Evolutionary conservation across 2,329 filamentous ascomycete species (phyloP), one percentile per base, ranked within the genome.

Genomic region (Colletotrichum musae): DNA sequence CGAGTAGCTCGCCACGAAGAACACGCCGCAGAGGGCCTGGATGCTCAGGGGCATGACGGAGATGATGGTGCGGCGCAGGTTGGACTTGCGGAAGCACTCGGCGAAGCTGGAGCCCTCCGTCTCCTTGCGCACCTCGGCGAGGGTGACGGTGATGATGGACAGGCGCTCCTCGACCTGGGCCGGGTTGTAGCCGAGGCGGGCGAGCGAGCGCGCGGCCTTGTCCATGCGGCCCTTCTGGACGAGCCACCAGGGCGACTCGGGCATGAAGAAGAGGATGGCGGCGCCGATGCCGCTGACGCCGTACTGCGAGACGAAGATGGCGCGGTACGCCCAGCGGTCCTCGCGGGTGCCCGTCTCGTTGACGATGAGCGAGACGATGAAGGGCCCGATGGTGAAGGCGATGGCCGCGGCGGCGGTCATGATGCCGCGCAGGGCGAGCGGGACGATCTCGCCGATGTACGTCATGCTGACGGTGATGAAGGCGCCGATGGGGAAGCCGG

Each of bases 231-330:
- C 79, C 58, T 77, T 76, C 24, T 75, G 77, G 6, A 75, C 73
- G 3, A 84, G 75, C 81, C 80, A 85, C 68, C 82, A 78, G 15
- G 83, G 82, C 1, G 82, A 77, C 73, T 85, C 83, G 1, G 83
- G 83, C 64, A 85, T 77, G 28, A 69, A 71, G 47, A 60, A 57
- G 12, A 71, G 24, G 10, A 68, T 6, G 16, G 64, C 9, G 10
- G 56, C 48, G n/a, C 68, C 68, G 10, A 70, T 4, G 3, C 68
- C 68, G n/a, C 68, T 70, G 52, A 70, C 24, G 21, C 68, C 68
- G 53, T 70, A 70, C 41, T 70, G 68, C 1, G 68, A 67, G 21
- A 70, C 64, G 15, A 70, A 70, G 32, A 70, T 61, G 7, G 75
- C 64, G 28, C 72, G 64, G 68, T 81, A 80, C 1, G 78, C 79